Conservation (phyloP, 352 stramenopile genomes). For the Globisporangium apiculatum region DNA sequence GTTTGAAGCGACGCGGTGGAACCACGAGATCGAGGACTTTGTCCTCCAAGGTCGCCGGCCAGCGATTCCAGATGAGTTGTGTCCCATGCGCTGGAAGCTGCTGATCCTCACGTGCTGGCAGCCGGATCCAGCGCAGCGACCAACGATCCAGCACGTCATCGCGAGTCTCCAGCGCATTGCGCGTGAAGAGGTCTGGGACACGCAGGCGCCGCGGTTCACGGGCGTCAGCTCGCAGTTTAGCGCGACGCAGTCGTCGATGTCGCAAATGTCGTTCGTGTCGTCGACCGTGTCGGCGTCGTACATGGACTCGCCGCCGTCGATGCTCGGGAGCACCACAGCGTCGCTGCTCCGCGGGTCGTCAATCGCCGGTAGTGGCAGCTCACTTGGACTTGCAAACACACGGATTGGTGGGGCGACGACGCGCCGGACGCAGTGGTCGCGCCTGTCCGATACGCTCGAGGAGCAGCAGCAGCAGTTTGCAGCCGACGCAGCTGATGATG, state of each 20-base stretch:
- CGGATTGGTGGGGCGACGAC: conserved; percentile 2
- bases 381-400: conserved; percentile 10
- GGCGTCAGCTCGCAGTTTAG: conserved; percentile 43
- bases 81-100: conserved; percentile 69
- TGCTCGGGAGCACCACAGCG: conserved; percentile 8
- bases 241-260: conserved; percentile 34
- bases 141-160: conserved; percentile 86
- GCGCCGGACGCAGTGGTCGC: conserved; percentile 14
- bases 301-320: conserved; percentile 33
- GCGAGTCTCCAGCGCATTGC: conserved; percentile 72
- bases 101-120: conserved; percentile 82
- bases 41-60: conserved; percentile 66
- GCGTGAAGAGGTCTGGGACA: conserved; percentile 69
- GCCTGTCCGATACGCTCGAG: conserved; percentile 26
- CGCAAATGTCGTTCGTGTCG: conserved; percentile 30
- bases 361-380: conserved; percentile 1
- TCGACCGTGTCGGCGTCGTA: conserved; percentile 27
- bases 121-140: conserved; percentile 66
- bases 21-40: conserved; percentile 82
- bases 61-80: conserved; percentile 56
- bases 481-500: conserved; percentile 21
- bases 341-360: conserved; percentile 9
- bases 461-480: conserved; percentile 36
- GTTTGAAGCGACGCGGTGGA: conserved; percentile 79
- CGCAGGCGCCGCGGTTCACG: conserved; percentile 46